Base-by-base conservation (phyloP, 73 alveolate genomes). In the Tetrahymena malaccensis region DNA sequence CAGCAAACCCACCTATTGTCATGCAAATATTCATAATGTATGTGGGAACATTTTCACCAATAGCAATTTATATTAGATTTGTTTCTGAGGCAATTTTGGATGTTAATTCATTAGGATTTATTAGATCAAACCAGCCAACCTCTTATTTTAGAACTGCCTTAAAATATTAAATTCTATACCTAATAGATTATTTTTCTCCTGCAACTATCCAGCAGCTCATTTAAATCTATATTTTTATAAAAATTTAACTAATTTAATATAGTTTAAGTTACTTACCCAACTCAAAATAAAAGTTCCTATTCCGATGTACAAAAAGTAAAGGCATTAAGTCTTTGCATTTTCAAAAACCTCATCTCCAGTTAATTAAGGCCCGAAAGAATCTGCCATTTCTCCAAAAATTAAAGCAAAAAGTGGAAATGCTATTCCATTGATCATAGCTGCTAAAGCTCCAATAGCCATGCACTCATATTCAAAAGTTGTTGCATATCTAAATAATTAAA, bases 401-500 rank as follows among this genome's bases (percentile, higher is more conserved):
- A 97, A 96, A 22, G 95, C 98, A 57, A 97, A 97, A 27, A 97
- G 50, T n/a, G 99, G 99, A 95, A 96, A 43, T n/a, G 96, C 95
- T 31, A 93, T 93, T n/a, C 99, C 98, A 55, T 95, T 93, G 0
- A 93, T 83, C 35, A 85, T 55, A 10, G 98, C 96, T 13, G 97
- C 43, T 37, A 94, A 8, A 94, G 95, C 94, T 2, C 98, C 98
- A 38, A 96, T 16, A 8, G 15, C 27, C 85, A 94, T 85, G 8
- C 96, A 57, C 0, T 93, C 43, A 85, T 43, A 94, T 35, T 96
- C 98, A 33, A 85, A 84, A 8, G 38, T 22, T 5, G 97, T 95
- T 1, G 98, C 98, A 40, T 96, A 96, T 35, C 96, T 56, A 94
- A 58, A 96, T 50, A 96, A 95, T 85, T 93, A 93, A 1, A 94